Percentiles rank a stretch among this genome's conserved stretches.
phyloP scores from a whole-genome alignment of 2,329 filamentous ascomycete species.

The Podosphaera aphanis region DNA sequence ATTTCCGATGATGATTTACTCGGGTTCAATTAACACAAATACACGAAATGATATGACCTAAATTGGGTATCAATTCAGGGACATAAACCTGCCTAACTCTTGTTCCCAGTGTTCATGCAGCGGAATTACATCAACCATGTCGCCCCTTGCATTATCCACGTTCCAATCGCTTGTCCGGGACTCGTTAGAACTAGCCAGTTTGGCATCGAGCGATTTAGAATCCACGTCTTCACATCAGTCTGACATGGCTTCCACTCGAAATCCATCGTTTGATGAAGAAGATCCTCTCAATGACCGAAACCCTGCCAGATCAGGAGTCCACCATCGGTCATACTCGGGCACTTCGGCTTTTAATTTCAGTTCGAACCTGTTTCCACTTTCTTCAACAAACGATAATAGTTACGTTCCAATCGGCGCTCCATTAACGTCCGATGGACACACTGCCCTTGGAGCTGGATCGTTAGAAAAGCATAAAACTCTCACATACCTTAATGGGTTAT shows the following conservation, averaged over 20 bases:
- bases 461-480: conserved; percentile 89
- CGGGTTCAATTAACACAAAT: too few relatives aligned
- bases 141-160: conserved; percentile 10
- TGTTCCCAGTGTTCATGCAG: not conserved
- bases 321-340: conserved; percentile 59
- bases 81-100: not conserved
- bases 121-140: conserved; percentile 8
- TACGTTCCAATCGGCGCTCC: conserved; percentile 75
- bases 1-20: too few relatives aligned
- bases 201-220: conserved; percentile 58
- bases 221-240: conserved; percentile 40
- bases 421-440: conserved; percentile 32
- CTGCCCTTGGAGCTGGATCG: conserved; percentile 44
- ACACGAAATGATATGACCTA: not conserved
- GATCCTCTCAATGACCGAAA: conserved; percentile 49
- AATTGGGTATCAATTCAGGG: not conserved
- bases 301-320: conserved; percentile 22
- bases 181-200: conserved; percentile 85
- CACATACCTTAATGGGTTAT: conserved; percentile 83
- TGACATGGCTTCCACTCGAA: conserved; percentile 80
- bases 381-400: conserved; percentile 49
- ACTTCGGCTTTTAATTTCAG: conserved; percentile 90
- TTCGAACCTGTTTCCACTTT: conserved; percentile 77
- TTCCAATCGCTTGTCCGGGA: conserved; percentile 33
- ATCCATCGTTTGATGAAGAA: conserved; percentile 69